A percentile compares a stretch with the other conserved stretches of the same genome.
phyloP scores from a whole-genome alignment of 768 basidiomycete species.

The Serendipita sp. region DNA sequence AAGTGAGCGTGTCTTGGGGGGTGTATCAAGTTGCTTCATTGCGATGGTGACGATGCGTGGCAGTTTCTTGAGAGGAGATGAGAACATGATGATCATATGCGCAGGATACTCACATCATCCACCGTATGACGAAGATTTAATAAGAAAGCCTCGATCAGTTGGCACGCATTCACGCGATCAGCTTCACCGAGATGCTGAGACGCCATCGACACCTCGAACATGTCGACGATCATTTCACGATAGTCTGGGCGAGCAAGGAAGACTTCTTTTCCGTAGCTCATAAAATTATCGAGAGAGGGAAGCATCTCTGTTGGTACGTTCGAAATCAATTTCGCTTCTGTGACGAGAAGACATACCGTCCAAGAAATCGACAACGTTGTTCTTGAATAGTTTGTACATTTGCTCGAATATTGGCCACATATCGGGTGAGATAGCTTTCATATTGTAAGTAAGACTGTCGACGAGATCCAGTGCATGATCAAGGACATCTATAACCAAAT shows the following conservation, averaged over 20 bases:
- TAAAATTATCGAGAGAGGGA: slow-evolving; percentile 73
- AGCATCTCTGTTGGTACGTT: slow-evolving; percentile 48
- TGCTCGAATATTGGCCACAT: slow-evolving; percentile 83
- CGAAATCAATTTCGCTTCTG: slow-evolving; percentile 14
- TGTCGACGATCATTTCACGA: slow-evolving; percentile 62
- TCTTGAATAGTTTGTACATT: slow-evolving; percentile 69
- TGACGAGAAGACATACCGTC: slow-evolving; percentile 34
- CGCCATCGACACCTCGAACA: slow-evolving; percentile 59
- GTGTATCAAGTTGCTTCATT: slow-evolving; percentile 35
- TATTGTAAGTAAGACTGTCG: slow-evolving; percentile 71
- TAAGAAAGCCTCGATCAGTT: slow-evolving; percentile 66
- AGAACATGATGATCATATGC: background rate
- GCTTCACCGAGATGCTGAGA: slow-evolving; percentile 62
- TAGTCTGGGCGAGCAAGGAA: slow-evolving; percentile 62
- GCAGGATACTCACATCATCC: slow-evolving; percentile 44
- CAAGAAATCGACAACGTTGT: slow-evolving; percentile 70
- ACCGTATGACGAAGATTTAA: slow-evolving; percentile 62
- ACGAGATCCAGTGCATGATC: slow-evolving; percentile 79
- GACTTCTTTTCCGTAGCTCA: slow-evolving; percentile 63
- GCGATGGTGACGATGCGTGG: slow-evolving; percentile 48
- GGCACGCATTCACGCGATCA: slow-evolving; percentile 71
- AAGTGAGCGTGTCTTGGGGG: slow-evolving; percentile 43
- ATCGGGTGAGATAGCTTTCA: slow-evolving; percentile 51
- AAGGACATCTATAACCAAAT: slow-evolving; percentile 43
- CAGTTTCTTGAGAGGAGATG: slow-evolving; percentile 30